phyloP scores from a whole-genome alignment of 805 yeast genomes.

The Starmera pachycereana region DNA sequence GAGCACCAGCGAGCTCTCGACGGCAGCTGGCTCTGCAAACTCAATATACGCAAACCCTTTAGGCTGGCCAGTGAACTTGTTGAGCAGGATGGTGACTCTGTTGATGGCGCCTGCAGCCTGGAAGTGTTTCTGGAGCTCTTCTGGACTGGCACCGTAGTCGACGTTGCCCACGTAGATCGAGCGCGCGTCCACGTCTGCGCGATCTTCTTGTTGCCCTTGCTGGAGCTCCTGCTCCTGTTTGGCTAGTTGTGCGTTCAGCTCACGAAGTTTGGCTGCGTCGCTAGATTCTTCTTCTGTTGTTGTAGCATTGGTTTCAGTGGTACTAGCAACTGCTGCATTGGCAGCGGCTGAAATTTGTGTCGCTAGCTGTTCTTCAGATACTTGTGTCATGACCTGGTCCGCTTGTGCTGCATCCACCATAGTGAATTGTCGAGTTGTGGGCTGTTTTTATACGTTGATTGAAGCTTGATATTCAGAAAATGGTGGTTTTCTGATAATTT shows the following conservation, averaged over 20 bases:
- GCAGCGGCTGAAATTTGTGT: not conserved
- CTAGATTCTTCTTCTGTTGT: not conserved
- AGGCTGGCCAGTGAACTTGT: slow-evolving; percentile 70
- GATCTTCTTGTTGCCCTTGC: slow-evolving; percentile 32
- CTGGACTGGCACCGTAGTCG: slow-evolving; percentile 69
- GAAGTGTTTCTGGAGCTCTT: slow-evolving; percentile 70
- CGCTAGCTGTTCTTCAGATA: no score
- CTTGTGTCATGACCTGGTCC: no score
- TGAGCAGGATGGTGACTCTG: slow-evolving; percentile 67
- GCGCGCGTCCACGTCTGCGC: slow-evolving; percentile 63
- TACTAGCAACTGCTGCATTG: slow-evolving; percentile 20
- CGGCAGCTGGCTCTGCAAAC: slow-evolving; percentile 58
- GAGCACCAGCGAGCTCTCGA: slow-evolving; percentile 51
- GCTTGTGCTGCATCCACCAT: no score
- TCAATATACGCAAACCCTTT: slow-evolving; percentile 85
- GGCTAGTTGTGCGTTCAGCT: slow-evolving; percentile 41
- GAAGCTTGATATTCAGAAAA: no score
- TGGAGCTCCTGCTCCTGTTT: slow-evolving; percentile 29
- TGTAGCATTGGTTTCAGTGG: slow-evolving; percentile 31
- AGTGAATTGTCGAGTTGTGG: no score
- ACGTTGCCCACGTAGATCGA: slow-evolving; percentile 80
- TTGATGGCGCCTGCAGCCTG: slow-evolving; percentile 61
- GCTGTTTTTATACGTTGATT: no score
- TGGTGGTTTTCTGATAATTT: no score
- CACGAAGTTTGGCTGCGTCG: slow-evolving; percentile 53